phyloP scores from a whole-genome alignment of 345 rosid species.

The Brassica juncea region DNA sequence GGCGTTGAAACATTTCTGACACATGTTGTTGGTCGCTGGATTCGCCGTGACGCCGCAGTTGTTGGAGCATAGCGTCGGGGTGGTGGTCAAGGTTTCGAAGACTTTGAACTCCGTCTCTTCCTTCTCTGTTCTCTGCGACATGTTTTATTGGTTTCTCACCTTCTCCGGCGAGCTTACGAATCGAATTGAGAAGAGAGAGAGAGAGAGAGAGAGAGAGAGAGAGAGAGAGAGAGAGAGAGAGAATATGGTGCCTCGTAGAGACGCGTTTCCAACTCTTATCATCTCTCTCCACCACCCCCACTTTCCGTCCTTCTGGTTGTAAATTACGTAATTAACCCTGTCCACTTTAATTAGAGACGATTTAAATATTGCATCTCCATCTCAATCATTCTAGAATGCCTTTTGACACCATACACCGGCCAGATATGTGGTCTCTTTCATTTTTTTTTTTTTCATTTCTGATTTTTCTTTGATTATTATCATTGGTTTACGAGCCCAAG shows the following conservation, averaged over 20 bases:
- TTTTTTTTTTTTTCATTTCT: background rate
- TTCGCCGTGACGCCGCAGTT: constrained; percentile 86
- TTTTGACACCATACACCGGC: constrained; percentile 21
- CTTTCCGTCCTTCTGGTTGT: background rate
- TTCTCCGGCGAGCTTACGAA: constrained; percentile 11
- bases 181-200: background rate
- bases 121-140: constrained; percentile 90
- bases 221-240: background rate
- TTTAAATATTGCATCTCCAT: constrained; percentile 24
- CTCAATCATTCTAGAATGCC: constrained; percentile 34
- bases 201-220: background rate
- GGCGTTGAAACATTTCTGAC: constrained; percentile 92
- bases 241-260: constrained; percentile 77
- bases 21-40: constrained; percentile 94
- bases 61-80: constrained; percentile 57
- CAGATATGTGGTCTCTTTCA: constrained; percentile 8
- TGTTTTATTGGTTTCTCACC: constrained; percentile 16
- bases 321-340: constrained; percentile 45
- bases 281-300: constrained; percentile 40
- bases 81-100: constrained; percentile 55
- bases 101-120: constrained; percentile 97
- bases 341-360: constrained; percentile 15
- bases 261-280: constrained; percentile 78
- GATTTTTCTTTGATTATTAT: constrained; percentile 5
- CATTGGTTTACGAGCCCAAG: constrained; percentile 6